Evolutionary conservation across 1,139 yeast genomes (phyloP).

Genomic region (Nakaseomyces delphensis): DNA sequence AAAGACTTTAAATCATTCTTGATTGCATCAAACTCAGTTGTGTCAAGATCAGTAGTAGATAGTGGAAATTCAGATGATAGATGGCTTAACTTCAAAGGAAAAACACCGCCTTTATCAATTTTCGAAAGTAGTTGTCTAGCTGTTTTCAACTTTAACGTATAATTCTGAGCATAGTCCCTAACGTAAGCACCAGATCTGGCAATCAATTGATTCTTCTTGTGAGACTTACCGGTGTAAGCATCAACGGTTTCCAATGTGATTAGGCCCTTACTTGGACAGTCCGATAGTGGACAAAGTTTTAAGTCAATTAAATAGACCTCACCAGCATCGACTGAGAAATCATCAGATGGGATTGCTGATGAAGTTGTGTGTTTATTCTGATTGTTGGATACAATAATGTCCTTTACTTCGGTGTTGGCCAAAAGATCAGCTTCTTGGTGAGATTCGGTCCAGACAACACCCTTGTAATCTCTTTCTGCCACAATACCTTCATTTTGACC

Average conservation of each 20-base stretch:
- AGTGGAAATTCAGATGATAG: constrained; percentile 54
- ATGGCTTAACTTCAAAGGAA: constrained; percentile 78
- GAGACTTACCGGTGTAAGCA: constrained; percentile 53
- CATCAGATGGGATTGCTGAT: constrained; percentile 63
- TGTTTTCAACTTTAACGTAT: constrained; percentile 66
- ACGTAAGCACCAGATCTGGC: constrained; percentile 67
- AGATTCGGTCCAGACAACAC: constrained; percentile 83
- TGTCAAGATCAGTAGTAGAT: constrained; percentile 31
- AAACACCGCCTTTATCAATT: constrained; percentile 77
- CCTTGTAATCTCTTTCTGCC: constrained; percentile 86
- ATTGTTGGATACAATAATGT: constrained; percentile 36
- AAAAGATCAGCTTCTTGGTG: constrained; percentile 63
- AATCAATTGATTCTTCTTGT: constrained; percentile 42
- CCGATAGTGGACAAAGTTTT: constrained; percentile 61
- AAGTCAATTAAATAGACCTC: constrained; percentile 84
- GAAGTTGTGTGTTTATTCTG: neutral
- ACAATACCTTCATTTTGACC: constrained; percentile 92
- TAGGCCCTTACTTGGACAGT: constrained; percentile 49
- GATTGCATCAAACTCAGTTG: constrained; percentile 37
- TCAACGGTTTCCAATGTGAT: constrained; percentile 60
- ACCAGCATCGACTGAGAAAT: constrained; percentile 63
- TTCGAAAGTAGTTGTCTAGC: constrained; percentile 63
- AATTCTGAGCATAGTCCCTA: constrained; percentile 75
- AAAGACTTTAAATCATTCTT: constrained; percentile 48
- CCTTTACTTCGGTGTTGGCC: constrained; percentile 35